Evolutionary conservation across 2,329 filamentous ascomycete species (phyloP).

Genomic region (Sclerotinia minor): DNA sequence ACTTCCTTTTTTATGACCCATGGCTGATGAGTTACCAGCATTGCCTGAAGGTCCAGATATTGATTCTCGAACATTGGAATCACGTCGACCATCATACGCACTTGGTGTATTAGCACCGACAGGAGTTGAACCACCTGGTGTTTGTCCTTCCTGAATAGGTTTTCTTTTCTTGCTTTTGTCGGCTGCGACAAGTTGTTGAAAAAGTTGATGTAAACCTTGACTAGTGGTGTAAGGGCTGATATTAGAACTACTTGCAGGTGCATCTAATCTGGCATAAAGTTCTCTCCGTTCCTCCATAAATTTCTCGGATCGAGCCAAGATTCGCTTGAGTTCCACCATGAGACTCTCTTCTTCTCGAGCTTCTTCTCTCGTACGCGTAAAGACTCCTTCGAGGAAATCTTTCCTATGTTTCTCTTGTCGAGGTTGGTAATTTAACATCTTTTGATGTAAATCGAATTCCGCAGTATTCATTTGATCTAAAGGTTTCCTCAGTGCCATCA

Average conservation of each 20-base stretch:
- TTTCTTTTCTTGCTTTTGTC: slow-evolving; percentile 91
- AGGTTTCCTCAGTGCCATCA: slow-evolving; percentile 78
- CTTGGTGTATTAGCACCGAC: slow-evolving; percentile 39
- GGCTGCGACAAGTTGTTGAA: slow-evolving; percentile 77
- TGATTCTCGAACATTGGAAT: slow-evolving; percentile 42
- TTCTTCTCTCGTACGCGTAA: slow-evolving; percentile 81
- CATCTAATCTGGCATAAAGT: slow-evolving; percentile 82
- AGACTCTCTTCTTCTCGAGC: slow-evolving; percentile 89
- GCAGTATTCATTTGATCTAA: slow-evolving; percentile 82
- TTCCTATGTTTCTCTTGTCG: slow-evolving; percentile 78
- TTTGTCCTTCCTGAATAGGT: slow-evolving; percentile 58
- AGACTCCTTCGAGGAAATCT: slow-evolving; percentile 75
- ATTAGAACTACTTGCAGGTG: slow-evolving; percentile 68
- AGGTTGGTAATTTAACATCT: slow-evolving; percentile 83
- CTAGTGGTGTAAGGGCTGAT: slow-evolving; percentile 79
- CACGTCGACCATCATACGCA: slow-evolving; percentile 44
- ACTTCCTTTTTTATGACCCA: slow-evolving; percentile 40
- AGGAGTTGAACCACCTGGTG: slow-evolving; percentile 44
- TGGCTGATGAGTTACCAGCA: slow-evolving; percentile 34
- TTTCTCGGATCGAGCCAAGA: slow-evolving; percentile 79
- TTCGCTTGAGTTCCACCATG: slow-evolving; percentile 86
- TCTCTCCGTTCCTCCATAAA: slow-evolving; percentile 88
- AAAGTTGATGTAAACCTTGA: slow-evolving; percentile 72
- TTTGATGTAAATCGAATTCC: slow-evolving; percentile 81
- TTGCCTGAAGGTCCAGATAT: slow-evolving; percentile 41